A percentile compares a stretch with the other conserved stretches of the same genome.
phyloP scores from a whole-genome alignment of 768 basidiomycete species.

The Russula griseocarnosa region DNA sequence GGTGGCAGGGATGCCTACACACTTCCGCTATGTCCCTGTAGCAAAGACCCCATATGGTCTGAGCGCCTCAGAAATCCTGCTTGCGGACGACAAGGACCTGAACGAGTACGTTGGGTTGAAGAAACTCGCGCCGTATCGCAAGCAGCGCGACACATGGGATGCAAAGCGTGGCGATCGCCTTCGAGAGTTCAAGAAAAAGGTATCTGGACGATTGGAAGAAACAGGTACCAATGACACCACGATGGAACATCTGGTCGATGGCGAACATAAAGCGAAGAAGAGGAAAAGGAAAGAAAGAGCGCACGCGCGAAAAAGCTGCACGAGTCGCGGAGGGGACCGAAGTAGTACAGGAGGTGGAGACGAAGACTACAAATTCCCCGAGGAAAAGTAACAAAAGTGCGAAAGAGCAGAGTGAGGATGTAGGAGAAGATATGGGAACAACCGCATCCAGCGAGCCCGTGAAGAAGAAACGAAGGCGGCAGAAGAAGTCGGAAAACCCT shows the following conservation, averaged over 20 bases:
- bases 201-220: constrained; percentile 43
- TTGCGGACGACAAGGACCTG: constrained; percentile 88
- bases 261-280: constrained; percentile 47
- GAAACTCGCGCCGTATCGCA: constrained; percentile 86
- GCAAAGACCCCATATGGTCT: constrained; percentile 62
- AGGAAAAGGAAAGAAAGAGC: constrained; percentile 68
- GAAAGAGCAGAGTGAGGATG: constrained; percentile 1
- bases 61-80: constrained; percentile 78
- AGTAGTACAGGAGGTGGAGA: constrained; percentile 24
- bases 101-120: constrained; percentile 89
- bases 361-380: constrained; percentile 8
- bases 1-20: constrained; percentile 87
- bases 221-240: constrained; percentile 16
- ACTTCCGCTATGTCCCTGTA: constrained; percentile 86
- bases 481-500: constrained; percentile 35
- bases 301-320: constrained; percentile 47
- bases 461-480: constrained; percentile 44
- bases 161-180: constrained; percentile 58
- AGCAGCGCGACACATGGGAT: constrained; percentile 59
- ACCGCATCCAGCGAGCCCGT: constrained; percentile 23
- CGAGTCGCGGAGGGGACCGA: constrained; percentile 31
- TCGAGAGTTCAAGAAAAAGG: constrained; percentile 63
- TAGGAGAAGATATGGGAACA: constrained; percentile 16
- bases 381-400: neutral
- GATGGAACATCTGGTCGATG: constrained; percentile 27